Evolutionary conservation across 331 rosid species (phyloP).

Genomic region (Stylosanthes scabra): DNA sequence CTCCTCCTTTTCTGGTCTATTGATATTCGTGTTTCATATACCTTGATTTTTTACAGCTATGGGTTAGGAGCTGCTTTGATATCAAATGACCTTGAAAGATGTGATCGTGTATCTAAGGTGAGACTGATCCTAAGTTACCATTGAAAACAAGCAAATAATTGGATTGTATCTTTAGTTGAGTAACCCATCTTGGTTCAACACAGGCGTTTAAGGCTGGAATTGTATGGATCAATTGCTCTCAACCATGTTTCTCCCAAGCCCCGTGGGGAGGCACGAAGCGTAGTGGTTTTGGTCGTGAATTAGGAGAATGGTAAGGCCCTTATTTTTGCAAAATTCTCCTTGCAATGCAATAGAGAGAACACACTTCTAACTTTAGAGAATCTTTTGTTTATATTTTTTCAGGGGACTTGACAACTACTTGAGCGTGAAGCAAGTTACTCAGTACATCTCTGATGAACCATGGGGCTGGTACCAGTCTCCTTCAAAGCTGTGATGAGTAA

Average conservation of each 20-base stretch:
- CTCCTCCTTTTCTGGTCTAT: background rate
- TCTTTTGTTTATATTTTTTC: constrained; percentile 26
- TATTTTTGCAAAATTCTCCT: constrained; percentile 16
- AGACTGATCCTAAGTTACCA: constrained; percentile 37
- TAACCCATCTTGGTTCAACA: constrained; percentile 24
- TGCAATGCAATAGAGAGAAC: background rate
- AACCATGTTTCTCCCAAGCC: constrained; percentile 96
- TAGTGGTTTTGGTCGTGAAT: constrained; percentile 98
- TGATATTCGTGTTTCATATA: background rate
- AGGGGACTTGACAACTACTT: constrained; percentile 97
- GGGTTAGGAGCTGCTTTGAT: constrained; percentile 94
- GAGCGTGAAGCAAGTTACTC: constrained; percentile 95
- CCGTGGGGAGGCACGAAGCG: constrained; percentile 99
- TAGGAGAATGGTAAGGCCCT: constrained; percentile 85
- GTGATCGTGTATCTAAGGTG: constrained; percentile 90
- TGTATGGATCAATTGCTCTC: constrained; percentile 97
- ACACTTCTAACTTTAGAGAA: background rate
- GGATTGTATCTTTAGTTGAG: constrained; percentile 13
- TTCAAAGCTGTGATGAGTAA: constrained; percentile 72
- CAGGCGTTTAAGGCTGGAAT: constrained; percentile 92
- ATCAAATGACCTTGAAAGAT: constrained; percentile 91
- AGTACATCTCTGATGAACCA: constrained; percentile 75
- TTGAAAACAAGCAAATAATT: constrained; percentile 21
- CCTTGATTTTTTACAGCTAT: constrained; percentile 58
- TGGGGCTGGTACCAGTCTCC: constrained; percentile 98